Conservation (phyloP, 2,329 filamentous ascomycete genomes). For the Pestalotiopsis sp. region DNA sequence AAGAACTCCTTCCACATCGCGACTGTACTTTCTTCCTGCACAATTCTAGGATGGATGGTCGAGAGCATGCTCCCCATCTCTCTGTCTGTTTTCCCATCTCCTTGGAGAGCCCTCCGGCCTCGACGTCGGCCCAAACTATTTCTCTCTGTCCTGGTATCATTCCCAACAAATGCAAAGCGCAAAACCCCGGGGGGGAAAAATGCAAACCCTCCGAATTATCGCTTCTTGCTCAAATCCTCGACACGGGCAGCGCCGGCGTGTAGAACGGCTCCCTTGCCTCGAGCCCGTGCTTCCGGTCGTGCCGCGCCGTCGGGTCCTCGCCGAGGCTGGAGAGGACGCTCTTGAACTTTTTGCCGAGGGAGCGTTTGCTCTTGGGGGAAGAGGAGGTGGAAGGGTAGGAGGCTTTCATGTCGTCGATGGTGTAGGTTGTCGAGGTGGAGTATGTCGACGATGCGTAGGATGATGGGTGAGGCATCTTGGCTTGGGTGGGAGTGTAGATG, state of each 20-base stretch:
- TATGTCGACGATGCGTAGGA: constrained; percentile 7
- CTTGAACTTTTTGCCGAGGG: constrained; percentile 5
- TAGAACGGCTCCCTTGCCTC: not conserved
- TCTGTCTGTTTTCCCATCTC: too few species aligned
- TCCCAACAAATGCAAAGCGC: too few species aligned
- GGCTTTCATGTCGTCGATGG: not conserved
- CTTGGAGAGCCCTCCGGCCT: too few species aligned
- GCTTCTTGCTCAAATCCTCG: not conserved
- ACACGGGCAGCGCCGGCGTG: not conserved
- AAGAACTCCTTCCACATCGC: too few species aligned
- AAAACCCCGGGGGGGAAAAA: too few species aligned
- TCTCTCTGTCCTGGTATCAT: too few species aligned
- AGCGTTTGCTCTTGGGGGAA: not conserved
- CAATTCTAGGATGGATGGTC: too few species aligned
- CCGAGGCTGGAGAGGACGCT: constrained; percentile 3
- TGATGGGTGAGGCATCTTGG: not conserved
- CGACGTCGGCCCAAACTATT: too few species aligned
- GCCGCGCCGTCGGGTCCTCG: constrained; percentile 7
- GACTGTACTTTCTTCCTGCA: too few species aligned
- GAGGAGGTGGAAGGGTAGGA: not conserved
- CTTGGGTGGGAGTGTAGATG: not conserved
- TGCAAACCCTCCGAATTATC: not conserved
- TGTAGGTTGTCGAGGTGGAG: constrained; percentile 8
- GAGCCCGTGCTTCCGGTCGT: constrained; percentile 9
- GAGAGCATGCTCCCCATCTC: too few species aligned